Conservation (phyloP, 805 yeast genomes). For the Metschnikowia cubensis region DNA sequence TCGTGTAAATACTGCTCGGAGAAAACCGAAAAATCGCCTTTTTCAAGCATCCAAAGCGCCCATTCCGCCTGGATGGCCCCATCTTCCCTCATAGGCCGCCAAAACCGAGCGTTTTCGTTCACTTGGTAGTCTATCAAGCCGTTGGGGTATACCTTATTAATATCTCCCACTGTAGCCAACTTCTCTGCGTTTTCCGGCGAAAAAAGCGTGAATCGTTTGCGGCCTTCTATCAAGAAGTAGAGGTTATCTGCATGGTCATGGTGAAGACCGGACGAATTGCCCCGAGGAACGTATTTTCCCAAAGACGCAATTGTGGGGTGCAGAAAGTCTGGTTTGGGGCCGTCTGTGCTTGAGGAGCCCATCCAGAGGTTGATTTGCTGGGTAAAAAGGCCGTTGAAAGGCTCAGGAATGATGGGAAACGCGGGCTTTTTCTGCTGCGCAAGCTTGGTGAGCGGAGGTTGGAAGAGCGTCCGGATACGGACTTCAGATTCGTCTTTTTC, state of each 20-base stretch:
- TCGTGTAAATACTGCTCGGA: constrained; percentile 6
- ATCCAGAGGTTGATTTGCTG: constrained; percentile 78
- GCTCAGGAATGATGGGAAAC: constrained; percentile 40
- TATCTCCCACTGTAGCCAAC: constrained; percentile 61
- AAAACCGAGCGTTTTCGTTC: constrained; percentile 53
- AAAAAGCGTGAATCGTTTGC: constrained; percentile 62
- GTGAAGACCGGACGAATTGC: constrained; percentile 69
- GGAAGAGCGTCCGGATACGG: constrained; percentile 51
- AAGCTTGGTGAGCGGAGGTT: constrained; percentile 56
- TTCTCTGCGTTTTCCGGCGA: constrained; percentile 59
- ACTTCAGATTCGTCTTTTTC: constrained; percentile 16
- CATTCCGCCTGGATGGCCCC: constrained; percentile 54
- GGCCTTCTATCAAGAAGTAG: constrained; percentile 57
- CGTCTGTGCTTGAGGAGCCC: constrained; percentile 38
- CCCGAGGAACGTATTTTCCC: constrained; percentile 56
- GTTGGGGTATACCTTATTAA: constrained; percentile 48
- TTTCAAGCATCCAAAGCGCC: constrained; percentile 40
- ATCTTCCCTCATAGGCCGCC: constrained; percentile 61
- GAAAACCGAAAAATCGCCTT: constrained; percentile 16
- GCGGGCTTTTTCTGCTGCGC: constrained; percentile 12
- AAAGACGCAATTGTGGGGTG: constrained; percentile 29
- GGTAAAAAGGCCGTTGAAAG: constrained; percentile 46
- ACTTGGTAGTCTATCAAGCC: constrained; percentile 64
- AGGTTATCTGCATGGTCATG: constrained; percentile 80
- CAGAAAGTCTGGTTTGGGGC: constrained; percentile 11